These are phyloP conservation scores for Malania oleifera DNA, from an alignment of 164 flowering plant genomes.

Conservation along the genomic window DNA sequence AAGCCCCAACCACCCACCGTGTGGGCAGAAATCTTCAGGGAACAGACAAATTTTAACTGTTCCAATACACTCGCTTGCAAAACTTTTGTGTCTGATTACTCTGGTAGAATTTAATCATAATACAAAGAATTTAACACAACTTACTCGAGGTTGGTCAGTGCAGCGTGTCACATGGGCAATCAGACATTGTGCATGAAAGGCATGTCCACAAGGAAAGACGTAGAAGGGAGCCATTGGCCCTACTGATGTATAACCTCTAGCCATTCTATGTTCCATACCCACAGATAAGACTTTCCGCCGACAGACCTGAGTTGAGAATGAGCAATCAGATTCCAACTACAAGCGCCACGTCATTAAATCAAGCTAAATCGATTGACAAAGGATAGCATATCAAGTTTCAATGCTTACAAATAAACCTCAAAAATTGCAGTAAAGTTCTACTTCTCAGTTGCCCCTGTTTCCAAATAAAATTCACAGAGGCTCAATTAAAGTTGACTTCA, in stretches of 20 bases:
- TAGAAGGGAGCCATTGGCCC: constrained; percentile 97
- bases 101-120: background rate
- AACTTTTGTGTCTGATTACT: too few relatives aligned
- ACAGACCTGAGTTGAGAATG: constrained; percentile 53
- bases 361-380: too few relatives aligned
- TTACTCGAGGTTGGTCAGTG: constrained; percentile 68
- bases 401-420: too few relatives aligned
- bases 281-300: constrained; percentile 57
- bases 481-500: too few relatives aligned
- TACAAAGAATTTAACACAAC: constrained; percentile 11
- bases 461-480: too few relatives aligned
- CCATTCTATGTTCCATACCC: constrained; percentile 49
- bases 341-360: background rate
- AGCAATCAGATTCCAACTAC: background rate
- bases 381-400: too few relatives aligned
- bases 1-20: too few relatives aligned
- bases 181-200: constrained; percentile 86
- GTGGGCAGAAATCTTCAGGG: too few relatives aligned
- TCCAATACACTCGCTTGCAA: too few relatives aligned
- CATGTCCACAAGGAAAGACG: constrained; percentile 97
- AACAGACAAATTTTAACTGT: too few relatives aligned
- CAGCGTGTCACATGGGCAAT: constrained; percentile 90
- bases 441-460: too few relatives aligned
- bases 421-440: too few relatives aligned
- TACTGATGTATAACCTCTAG: constrained; percentile 69